A percentile compares a stretch with the other conserved stretches of the same genome.
phyloP scores from a whole-genome alignment of 371 early-diverging fungal species.

The Mucor plumbeus region DNA sequence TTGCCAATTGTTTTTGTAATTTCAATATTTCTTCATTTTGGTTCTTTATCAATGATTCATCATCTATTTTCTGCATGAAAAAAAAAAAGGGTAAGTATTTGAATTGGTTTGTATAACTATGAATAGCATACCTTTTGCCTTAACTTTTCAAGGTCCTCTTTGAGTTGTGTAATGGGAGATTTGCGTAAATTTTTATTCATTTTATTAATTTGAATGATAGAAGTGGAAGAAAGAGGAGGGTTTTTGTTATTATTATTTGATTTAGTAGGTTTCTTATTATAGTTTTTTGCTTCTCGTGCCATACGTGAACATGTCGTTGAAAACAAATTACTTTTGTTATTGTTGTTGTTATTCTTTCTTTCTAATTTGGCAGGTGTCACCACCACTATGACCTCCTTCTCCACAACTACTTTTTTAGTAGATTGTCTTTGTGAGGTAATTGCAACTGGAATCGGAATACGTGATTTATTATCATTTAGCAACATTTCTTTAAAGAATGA shows the following conservation, averaged over 20 bases:
- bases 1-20: conserved; percentile 13
- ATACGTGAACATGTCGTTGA: conserved; percentile 27
- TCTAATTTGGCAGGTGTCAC: conserved; percentile 28
- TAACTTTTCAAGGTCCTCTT: conserved; percentile 21
- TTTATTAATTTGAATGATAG: not conserved
- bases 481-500: conserved; percentile 10
- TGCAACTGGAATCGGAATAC: not conserved
- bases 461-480: not conserved
- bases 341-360: conserved; percentile 20
- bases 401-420: not conserved
- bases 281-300: conserved; percentile 26
- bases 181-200: conserved; percentile 13
- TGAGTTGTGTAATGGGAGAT: conserved; percentile 19
- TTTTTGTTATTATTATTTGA: conserved; percentile 2
- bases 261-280: conserved; percentile 14
- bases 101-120: not conserved
- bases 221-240: conserved; percentile 8
- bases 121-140: conserved; percentile 16
- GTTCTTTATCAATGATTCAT: conserved; percentile 12
- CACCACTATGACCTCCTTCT: not conserved
- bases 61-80: conserved; percentile 14
- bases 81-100: not conserved
- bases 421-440: not conserved
- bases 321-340: conserved; percentile 15
- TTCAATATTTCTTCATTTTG: conserved; percentile 19